These are phyloP conservation scores for Trichoderma pleuroti DNA, from an alignment of 2,329 filamentous ascomycete species.

Conservation along the genomic window DNA sequence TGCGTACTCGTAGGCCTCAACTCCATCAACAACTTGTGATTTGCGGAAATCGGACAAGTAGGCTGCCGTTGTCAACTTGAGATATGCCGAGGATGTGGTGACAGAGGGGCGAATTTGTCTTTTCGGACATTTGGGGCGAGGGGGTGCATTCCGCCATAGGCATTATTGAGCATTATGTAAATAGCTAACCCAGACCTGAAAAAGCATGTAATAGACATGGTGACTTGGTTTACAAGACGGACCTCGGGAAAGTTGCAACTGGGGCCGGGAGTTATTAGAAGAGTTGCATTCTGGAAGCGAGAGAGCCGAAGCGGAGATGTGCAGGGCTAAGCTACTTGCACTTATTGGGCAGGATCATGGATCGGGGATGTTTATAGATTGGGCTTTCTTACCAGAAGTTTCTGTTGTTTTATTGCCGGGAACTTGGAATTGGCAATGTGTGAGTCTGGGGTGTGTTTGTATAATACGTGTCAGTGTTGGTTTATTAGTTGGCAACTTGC, in stretches of 20 bases:
- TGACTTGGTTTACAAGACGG: background rate
- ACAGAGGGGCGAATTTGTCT: background rate
- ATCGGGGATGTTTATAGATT: background rate
- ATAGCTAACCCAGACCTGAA: background rate
- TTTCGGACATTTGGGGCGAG: background rate
- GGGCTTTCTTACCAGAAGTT: background rate
- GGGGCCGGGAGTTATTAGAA: background rate
- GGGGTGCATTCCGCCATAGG: background rate
- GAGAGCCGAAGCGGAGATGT: background rate
- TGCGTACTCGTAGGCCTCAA: background rate
- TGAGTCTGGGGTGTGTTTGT: background rate
- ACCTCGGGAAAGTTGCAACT: background rate
- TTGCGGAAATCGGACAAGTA: background rate
- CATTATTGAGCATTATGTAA: background rate
- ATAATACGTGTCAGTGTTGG: background rate
- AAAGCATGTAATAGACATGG: background rate
- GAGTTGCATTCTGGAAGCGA: background rate
- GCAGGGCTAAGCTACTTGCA: background rate
- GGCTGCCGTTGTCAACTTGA: background rate
- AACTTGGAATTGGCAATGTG: background rate
- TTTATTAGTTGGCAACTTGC: background rate
- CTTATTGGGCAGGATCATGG: background rate
- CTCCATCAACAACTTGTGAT: background rate
- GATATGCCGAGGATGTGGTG: background rate
- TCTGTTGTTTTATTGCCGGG: background rate